Evolutionary conservation across 116 monocot genomes (phyloP), one percentile per base, ranked within the genome.

Genomic region (Zostera marina): DNA sequence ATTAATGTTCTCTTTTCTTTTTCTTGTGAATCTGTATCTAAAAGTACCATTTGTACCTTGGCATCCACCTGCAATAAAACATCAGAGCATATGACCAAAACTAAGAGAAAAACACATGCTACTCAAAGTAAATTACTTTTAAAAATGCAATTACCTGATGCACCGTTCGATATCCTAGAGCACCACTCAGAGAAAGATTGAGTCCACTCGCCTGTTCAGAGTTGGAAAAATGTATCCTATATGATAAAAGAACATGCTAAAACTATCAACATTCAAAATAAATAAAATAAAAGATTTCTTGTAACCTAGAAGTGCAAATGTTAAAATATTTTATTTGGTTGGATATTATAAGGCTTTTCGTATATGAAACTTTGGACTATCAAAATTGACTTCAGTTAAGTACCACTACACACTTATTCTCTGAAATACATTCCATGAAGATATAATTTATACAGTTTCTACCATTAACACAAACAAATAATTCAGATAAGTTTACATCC

Each of bases 21-120:
- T 21, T 17, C 64, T 75, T 69, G 53, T 16, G 61, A 38, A 75
- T 73, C 67, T 22, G 55, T 70, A 16, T 78, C 73, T 68, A 82
- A 64, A 74, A 96, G 85, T 65, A 96, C 78, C 67, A 82, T 68
- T 67, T 96, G 96, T 72, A 85, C 67, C 65, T 80, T 96, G 20
- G 89, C 75, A 61, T 96, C 80, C 41, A 78, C 85, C 96, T 96
- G 66, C 40, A 73, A 4, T 3, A 73, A 38, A 67, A 39, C 11
- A 26, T 26, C 14, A 69, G 7, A 41, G 22, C 7, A 32, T 32
- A 5, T 32, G 32, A 32, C 32, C 16, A 25, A 44, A 59, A 20
- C 16, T 43, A 3, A 42, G 43, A 43, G 11, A 44, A 32, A 39
- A 15, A 15, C 15, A 9, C 4, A 42, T 5, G 11, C 7, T 41